Evolutionary conservation across 345 rosid genomes (phyloP).

Genomic region (Tarenaya hassleriana): DNA sequence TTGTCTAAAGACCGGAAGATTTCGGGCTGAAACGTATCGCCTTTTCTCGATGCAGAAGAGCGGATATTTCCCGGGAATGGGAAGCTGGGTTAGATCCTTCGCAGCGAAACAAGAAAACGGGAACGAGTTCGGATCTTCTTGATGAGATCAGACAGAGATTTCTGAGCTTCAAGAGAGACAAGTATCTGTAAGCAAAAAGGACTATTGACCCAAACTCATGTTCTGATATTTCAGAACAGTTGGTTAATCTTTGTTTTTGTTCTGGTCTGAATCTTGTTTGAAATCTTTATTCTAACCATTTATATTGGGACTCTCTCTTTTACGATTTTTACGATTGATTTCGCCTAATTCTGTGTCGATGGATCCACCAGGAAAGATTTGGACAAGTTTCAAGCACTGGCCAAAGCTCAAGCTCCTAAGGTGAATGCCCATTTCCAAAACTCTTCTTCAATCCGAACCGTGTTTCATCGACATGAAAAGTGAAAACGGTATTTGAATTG

Average conservation of each 20-base stretch:
- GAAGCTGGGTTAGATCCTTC: constrained; percentile 8
- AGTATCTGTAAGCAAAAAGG: constrained; percentile 37
- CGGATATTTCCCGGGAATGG: constrained; percentile 25
- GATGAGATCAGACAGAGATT: constrained; percentile 48
- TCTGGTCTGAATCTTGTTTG: not conserved
- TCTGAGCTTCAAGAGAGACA: constrained; percentile 48
- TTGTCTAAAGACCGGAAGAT: no score
- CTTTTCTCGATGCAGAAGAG: constrained; percentile 12
- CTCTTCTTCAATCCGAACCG: not conserved
- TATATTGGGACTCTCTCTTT: constrained; percentile 17
- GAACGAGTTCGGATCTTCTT: constrained; percentile 23
- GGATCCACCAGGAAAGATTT: constrained; percentile 43
- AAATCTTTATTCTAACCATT: not conserved
- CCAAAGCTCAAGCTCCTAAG: constrained; percentile 82
- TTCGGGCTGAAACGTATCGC: constrained; percentile 10
- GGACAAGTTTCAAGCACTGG: constrained; percentile 62
- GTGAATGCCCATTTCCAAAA: constrained; percentile 24
- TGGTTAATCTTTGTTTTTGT: not conserved
- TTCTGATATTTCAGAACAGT: constrained; percentile 3
- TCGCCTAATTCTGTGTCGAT: no score
- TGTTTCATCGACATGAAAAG: not conserved
- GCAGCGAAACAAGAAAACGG: not conserved
- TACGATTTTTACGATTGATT: no score
- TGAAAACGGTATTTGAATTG: not conserved
- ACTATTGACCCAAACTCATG: not conserved